A percentile compares a stretch with the other conserved stretches of the same genome.
Conservation (phyloP, 805 yeast species). For the Danielozyma ontarioensis region DNA sequence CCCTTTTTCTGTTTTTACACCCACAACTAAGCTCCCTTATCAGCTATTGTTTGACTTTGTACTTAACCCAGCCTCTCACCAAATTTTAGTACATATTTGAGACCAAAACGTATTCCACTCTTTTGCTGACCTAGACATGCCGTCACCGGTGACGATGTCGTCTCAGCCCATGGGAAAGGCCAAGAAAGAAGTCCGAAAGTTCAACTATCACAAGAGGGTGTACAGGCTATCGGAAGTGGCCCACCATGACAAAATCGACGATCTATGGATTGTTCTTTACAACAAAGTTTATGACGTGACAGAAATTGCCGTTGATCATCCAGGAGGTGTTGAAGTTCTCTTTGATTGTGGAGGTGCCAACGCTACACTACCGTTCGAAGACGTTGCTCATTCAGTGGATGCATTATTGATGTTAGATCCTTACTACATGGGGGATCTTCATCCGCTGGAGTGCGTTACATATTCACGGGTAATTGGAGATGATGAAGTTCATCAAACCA, state of each 20-base stretch:
- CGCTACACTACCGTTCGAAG: slow-evolving; percentile 64
- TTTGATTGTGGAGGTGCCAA: slow-evolving; percentile 75
- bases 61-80: too few species aligned
- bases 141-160: too few species aligned
- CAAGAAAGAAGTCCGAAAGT: too few species aligned
- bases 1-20: too few species aligned
- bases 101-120: too few species aligned
- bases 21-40: too few species aligned
- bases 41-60: too few species aligned
- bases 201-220: too few species aligned
- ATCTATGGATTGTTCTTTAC: slow-evolving; percentile 80
- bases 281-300: slow-evolving; percentile 77
- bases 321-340: slow-evolving; percentile 71
- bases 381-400: slow-evolving; percentile 13
- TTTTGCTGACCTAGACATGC: too few species aligned
- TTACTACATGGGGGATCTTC: slow-evolving; percentile 7
- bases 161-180: too few species aligned
- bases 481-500: too few species aligned
- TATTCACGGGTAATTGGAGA: neutral
- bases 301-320: slow-evolving; percentile 70
- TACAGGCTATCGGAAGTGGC: slow-evolving; percentile 44
- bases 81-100: too few species aligned
- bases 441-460: slow-evolving; percentile 1
- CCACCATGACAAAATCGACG: slow-evolving; percentile 67
- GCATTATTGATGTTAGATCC: slow-evolving; percentile 14